Conservation (phyloP, 805 yeast species). For the Kurtzmaniella cleridarum region DNA sequence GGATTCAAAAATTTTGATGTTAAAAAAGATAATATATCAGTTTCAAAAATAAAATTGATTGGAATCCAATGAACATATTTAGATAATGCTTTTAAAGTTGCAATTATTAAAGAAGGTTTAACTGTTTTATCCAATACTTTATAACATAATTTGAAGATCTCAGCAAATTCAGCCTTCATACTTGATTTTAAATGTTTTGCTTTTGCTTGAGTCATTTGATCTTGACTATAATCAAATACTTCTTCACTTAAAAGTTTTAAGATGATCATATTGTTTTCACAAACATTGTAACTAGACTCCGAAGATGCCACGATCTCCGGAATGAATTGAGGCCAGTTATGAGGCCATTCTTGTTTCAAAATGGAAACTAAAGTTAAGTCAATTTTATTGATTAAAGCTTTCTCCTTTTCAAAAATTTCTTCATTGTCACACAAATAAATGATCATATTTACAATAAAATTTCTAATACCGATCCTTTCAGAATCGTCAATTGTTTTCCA, state of each 20-base stretch:
- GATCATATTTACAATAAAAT: slow-evolving; percentile 90
- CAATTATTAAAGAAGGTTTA: slow-evolving; percentile 75
- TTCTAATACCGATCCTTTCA: slow-evolving; percentile 88
- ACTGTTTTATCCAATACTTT: slow-evolving; percentile 87
- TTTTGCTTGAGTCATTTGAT: slow-evolving; percentile 95
- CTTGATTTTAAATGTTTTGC: slow-evolving; percentile 75
- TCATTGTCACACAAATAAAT: slow-evolving; percentile 86
- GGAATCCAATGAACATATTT: slow-evolving; percentile 96
- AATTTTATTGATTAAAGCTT: slow-evolving; percentile 84
- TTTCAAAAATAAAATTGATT: slow-evolving; percentile 80
- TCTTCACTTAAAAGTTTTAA: slow-evolving; percentile 88
- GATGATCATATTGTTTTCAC: slow-evolving; percentile 96
- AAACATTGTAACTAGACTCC: slow-evolving; percentile 81
- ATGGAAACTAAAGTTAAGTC: slow-evolving; percentile 92
- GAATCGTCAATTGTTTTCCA: slow-evolving; percentile 91
- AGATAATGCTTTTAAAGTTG: slow-evolving; percentile 77
- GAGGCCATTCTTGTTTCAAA: slow-evolving; percentile 98
- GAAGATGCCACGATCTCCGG: slow-evolving; percentile 88
- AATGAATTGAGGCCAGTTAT: slow-evolving; percentile 94
- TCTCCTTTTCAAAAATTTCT: slow-evolving; percentile 59
- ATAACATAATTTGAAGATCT: slow-evolving; percentile 86
- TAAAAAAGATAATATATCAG: slow-evolving; percentile 68
- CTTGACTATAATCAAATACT: slow-evolving; percentile 92
- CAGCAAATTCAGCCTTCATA: slow-evolving; percentile 87
- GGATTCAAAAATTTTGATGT: slow-evolving; percentile 73